These are phyloP conservation scores for Auricularia cornea DNA, from an alignment of 768 basidiomycete species.

Conservation along the genomic window DNA sequence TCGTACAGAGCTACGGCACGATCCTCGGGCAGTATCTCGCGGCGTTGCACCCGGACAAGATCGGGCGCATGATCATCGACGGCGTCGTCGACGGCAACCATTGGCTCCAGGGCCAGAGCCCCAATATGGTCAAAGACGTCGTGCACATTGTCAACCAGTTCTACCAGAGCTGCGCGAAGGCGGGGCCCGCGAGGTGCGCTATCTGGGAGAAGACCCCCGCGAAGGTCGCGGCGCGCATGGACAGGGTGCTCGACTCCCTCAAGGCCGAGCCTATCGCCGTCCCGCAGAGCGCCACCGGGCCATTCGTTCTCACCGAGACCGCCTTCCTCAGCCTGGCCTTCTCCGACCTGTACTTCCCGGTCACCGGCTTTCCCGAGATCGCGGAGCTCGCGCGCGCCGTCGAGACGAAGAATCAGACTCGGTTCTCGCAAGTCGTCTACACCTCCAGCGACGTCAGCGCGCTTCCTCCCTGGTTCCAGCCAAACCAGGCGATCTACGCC, in stretches of 20 bases:
- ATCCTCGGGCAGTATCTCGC: background rate
- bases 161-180: background rate
- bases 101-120: background rate
- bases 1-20: conserved; percentile 4
- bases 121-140: background rate
- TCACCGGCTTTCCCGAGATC: too few species aligned
- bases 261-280: too few species aligned
- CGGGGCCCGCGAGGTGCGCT: background rate
- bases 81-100: conserved; percentile 3
- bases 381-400: too few species aligned
- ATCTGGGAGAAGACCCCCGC: background rate
- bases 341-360: too few species aligned
- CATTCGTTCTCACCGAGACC: too few species aligned
- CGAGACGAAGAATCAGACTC: too few species aligned
- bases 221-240: background rate
- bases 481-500: too few species aligned
- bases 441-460: too few species aligned
- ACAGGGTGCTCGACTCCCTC: background rate
- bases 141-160: background rate
- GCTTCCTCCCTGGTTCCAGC: too few species aligned
- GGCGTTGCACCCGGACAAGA: background rate
- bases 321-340: too few species aligned
- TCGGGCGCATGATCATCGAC: conserved; percentile 4
- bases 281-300: too few species aligned
- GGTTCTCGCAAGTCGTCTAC: too few species aligned